These are phyloP conservation scores for Linnemannia zychae DNA, from an alignment of 192 early-diverging fungal species.

Conservation along the genomic window DNA sequence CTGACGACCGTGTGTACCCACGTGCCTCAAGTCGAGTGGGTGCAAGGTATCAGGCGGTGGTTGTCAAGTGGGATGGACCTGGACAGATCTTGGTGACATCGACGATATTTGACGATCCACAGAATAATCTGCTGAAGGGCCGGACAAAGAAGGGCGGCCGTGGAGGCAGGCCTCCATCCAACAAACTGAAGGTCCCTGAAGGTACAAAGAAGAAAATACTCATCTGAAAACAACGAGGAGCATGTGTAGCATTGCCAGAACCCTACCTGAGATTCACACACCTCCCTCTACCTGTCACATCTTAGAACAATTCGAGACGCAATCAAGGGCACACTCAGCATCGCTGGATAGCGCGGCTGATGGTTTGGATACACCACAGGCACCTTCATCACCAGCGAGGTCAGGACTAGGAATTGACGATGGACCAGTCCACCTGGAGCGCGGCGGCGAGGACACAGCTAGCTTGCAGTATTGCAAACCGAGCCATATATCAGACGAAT, in stretches of 20 bases:
- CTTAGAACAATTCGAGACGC: conserved; percentile 18
- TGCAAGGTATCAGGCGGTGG: conserved; percentile 82
- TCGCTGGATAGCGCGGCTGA: conserved; percentile 22
- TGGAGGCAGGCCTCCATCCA: conserved; percentile 39
- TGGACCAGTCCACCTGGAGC: conserved; percentile 17
- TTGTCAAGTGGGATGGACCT: conserved; percentile 70
- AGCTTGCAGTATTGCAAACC: conserved; percentile 56
- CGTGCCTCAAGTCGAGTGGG: conserved; percentile 86
- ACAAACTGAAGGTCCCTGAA: conserved; percentile 30
- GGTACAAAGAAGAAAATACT: conserved; percentile 15
- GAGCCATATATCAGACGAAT: conserved; percentile 47
- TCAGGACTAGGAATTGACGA: conserved; percentile 26
- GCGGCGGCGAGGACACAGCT: conserved; percentile 62
- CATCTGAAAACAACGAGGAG: neutral
- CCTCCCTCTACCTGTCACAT: neutral
- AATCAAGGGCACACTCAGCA: conserved; percentile 33
- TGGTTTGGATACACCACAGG: conserved; percentile 17
- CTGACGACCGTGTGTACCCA: conserved; percentile 84
- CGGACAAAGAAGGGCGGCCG: conserved; percentile 60
- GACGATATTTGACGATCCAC: conserved; percentile 48
- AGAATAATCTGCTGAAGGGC: conserved; percentile 29
- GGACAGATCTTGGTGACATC: conserved; percentile 50
- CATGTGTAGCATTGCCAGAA: neutral
- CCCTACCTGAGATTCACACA: neutral
- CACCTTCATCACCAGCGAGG: conserved; percentile 38